phyloP scores from a whole-genome alignment of 2,329 filamentous ascomycete genomes.

The Phaeoacremonium minimum region DNA sequence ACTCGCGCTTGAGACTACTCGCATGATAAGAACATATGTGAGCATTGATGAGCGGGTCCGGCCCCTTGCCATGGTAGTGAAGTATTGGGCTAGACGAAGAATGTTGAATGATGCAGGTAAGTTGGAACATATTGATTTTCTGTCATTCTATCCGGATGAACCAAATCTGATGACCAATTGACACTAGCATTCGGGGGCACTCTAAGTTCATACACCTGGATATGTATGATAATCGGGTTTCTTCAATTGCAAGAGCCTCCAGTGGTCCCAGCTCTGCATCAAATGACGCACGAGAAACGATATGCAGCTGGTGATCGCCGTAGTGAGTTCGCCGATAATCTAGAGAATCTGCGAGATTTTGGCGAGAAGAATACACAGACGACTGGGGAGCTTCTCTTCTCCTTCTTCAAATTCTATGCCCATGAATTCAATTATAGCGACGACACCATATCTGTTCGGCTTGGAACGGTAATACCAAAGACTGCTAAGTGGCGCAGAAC shows the following conservation, averaged over 20 bases:
- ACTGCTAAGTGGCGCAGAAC: constrained; percentile 83
- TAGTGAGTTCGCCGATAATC: constrained; percentile 82
- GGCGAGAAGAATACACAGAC: constrained; percentile 78
- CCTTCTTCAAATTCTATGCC: constrained; percentile 93
- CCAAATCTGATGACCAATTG: constrained; percentile 5
- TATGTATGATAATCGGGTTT: constrained; percentile 96
- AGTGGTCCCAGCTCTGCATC: constrained; percentile 80
- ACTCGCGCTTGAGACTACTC: constrained; percentile 88
- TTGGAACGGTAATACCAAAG: constrained; percentile 75
- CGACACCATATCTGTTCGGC: constrained; percentile 76
- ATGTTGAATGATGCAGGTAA: constrained; percentile 94
- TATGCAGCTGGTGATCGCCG: constrained; percentile 59
- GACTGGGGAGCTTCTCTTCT: constrained; percentile 81
- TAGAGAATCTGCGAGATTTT: constrained; percentile 69
- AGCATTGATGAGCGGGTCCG: constrained; percentile 87
- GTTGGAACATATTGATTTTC: constrained; percentile 22
- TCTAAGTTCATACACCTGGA: constrained; percentile 98
- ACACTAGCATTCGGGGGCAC: constrained; percentile 79
- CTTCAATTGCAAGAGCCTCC: constrained; percentile 82
- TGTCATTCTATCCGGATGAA: constrained; percentile 2
- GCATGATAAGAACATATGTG: constrained; percentile 97
- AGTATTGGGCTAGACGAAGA: constrained; percentile 91
- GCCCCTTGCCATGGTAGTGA: constrained; percentile 94
- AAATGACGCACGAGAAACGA: constrained; percentile 59
- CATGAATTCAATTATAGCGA: constrained; percentile 90